Evolutionary conservation across 108 stramenopile species (phyloP), one percentile per base, ranked within the genome.

Genomic region (Nannochloropsis salina): DNA sequence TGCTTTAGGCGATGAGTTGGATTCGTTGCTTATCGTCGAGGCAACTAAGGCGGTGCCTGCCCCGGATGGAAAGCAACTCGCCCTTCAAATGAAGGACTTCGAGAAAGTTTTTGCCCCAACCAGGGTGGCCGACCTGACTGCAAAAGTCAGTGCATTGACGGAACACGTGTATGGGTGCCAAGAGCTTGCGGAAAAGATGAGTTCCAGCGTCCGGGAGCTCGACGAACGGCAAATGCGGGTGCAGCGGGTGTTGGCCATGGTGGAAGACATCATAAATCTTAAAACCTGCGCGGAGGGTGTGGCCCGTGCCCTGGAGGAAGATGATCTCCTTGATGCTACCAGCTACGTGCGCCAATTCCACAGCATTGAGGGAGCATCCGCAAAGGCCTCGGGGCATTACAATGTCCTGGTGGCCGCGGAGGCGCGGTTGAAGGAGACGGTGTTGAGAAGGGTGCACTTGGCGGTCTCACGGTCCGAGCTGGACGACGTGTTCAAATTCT

Each of bases 141-240:
- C 15, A 15, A 3, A 74, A 74, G 61, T 74, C 3, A 74, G 20
- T 6, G 61, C 61, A 15, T 6, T 74, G 61, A n/a, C 61, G 20
- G 61, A 74, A n/a, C 61, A 74, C 61, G 61, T 74, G 61, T 74
- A 74, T n/a, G n/a, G 61, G 3, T 74, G 88, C 9, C 88, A 88
- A 42, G 84, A 84, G 22, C 86, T 87, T 41, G 86, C 88, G 21
- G 88, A 88, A 41, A 86, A 83, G 42, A 84, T 88, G 83, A 88
- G 88, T 82, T 42, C 84, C 10, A 84, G 84, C 20, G 88, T 88
- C 41, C 42, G 88, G 12, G 81, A 86, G 43, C 83, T 88, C 81
- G 88, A 88, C 84, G 83, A 84, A 42, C 86, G 86, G 44, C 88
- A 88, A 86, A 87, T 88, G 86, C 86, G 88, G 42, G 88, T 87